Conservation (phyloP, 176 grass and related monocot genomes). For the Bromus sterilis region DNA sequence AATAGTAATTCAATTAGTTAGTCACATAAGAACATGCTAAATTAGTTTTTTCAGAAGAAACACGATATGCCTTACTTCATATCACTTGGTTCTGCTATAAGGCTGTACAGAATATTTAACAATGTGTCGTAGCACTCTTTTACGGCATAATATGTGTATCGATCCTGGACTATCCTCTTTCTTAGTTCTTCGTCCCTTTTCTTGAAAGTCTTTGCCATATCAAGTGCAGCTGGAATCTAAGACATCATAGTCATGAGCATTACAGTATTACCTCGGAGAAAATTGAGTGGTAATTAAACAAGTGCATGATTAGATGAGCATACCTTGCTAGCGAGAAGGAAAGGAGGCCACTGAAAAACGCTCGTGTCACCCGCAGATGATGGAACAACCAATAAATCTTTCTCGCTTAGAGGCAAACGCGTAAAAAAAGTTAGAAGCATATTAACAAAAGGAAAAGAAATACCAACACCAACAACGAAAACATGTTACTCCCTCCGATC, state of each 20-base stretch:
- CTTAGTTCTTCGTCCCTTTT: conserved; percentile 60
- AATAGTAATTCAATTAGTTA: conserved; percentile 13
- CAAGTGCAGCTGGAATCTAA: conserved; percentile 87
- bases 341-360: conserved; percentile 88
- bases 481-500: no score
- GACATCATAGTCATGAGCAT: neutral
- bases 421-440: conserved; percentile 8
- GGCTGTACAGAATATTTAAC: conserved; percentile 39
- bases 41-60: neutral
- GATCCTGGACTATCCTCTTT: conserved; percentile 61
- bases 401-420: conserved; percentile 59
- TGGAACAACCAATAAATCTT: conserved; percentile 71
- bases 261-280: neutral
- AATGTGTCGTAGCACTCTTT: conserved; percentile 78
- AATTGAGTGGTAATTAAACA: neutral
- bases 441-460: neutral
- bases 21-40: neutral
- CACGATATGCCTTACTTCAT: conserved; percentile 36
- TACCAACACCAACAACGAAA: conserved; percentile 24
- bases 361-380: conserved; percentile 39
- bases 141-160: conserved; percentile 61
- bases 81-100: conserved; percentile 44
- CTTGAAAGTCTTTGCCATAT: conserved; percentile 84
- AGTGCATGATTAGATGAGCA: neutral
- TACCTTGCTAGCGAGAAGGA: conserved; percentile 98